Conservation (phyloP, 2,329 filamentous ascomycete species). For the Cladosporium sp. region DNA sequence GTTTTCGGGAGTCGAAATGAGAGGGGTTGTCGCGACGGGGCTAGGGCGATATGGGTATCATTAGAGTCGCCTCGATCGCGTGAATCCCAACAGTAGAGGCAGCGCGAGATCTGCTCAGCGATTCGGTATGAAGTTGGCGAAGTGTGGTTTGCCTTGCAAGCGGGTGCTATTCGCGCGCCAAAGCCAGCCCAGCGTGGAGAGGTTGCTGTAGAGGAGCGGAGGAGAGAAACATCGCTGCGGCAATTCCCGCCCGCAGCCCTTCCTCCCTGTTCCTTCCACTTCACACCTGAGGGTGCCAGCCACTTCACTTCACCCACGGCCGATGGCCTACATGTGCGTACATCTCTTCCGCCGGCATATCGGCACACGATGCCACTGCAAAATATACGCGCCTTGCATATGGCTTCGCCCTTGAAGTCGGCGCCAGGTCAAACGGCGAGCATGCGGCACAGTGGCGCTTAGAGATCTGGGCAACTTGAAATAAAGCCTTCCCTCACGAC, state of each 20-base stretch:
- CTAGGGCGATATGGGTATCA: constrained; percentile 20
- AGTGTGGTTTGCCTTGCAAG: background rate
- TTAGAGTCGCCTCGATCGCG: constrained; percentile 19
- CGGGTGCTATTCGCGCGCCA: background rate
- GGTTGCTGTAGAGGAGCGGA: too few species aligned
- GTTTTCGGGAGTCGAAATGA: background rate
- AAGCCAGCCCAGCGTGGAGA: too few species aligned
- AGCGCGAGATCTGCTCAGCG: background rate
- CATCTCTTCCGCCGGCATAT: too few species aligned
- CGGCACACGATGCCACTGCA: too few species aligned
- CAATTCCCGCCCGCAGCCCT: too few species aligned
- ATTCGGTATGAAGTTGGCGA: background rate
- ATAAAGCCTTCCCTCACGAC: background rate
- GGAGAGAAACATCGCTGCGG: too few species aligned
- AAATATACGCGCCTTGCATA: too few species aligned
- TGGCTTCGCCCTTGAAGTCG: too few species aligned
- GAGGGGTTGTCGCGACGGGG: background rate
- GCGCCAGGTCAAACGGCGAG: background rate
- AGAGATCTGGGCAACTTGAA: background rate
- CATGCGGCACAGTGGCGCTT: constrained; percentile 8
- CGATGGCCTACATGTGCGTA: too few species aligned
- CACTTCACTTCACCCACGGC: too few species aligned
- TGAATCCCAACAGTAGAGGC: background rate
- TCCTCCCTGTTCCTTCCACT: too few species aligned
- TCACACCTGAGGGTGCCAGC: too few species aligned